Conservation (phyloP, 1,139 yeast genomes). For the Yamadazyma dushanensis region DNA sequence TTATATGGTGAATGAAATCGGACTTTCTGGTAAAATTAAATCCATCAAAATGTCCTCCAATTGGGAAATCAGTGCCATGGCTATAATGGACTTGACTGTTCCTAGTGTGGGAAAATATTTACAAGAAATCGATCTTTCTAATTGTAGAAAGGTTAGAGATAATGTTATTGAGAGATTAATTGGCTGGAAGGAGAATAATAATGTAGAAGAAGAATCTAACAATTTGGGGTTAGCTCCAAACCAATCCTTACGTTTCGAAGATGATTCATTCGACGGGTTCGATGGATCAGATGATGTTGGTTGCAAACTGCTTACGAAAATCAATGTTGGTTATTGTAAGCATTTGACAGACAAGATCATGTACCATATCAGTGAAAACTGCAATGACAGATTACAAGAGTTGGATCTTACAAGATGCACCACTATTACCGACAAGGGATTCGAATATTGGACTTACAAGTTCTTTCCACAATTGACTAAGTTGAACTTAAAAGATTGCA, state of each 20-base stretch:
- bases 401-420: conserved; percentile 74
- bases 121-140: conserved; percentile 63
- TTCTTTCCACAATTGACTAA: conserved; percentile 53
- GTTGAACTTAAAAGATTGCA: conserved; percentile 67
- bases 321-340: conserved; percentile 71
- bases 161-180: conserved; percentile 65
- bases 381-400: conserved; percentile 52
- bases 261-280: conserved; percentile 12
- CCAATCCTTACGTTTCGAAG: conserved; percentile 3
- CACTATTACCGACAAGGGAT: conserved; percentile 73
- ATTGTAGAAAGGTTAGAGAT: conserved; percentile 73
- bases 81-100: conserved; percentile 72
- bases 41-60: conserved; percentile 62
- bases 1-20: conserved; percentile 68
- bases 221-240: not conserved
- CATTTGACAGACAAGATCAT: conserved; percentile 68
- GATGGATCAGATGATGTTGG: conserved; percentile 40
- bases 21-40: conserved; percentile 59
- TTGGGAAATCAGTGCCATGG: conserved; percentile 81
- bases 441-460: conserved; percentile 59
- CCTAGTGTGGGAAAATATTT: conserved; percentile 62
- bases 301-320: conserved; percentile 53
- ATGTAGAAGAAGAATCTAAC: conserved; percentile 9
- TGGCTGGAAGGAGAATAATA: conserved; percentile 46
- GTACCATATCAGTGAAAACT: conserved; percentile 61